Evolutionary conservation across 1,284 basidiomycete genomes (phyloP), one percentile per base, ranked within the genome.

Genomic region (Apiotrichum veenhuisii): DNA sequence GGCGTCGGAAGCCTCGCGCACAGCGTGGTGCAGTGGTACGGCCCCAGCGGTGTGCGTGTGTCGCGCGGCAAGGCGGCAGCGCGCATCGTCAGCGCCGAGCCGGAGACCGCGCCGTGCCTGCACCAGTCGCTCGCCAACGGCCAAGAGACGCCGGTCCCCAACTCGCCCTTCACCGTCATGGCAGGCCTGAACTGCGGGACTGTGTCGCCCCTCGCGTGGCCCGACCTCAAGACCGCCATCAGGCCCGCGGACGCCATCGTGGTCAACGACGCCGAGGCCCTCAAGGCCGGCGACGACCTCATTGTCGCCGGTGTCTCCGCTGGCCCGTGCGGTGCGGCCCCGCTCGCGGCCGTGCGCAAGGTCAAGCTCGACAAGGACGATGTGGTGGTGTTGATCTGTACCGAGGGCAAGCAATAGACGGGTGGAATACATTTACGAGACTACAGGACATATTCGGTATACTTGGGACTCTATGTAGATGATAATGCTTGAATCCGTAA

Each of bases 1-100:
- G 60, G 60, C 23, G 60, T 62, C 2, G 60, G 60, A 4, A 47
- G 42, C 5, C 54, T 62, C n/a, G 60, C 60, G 11, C 60, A 62
- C 49, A 48, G 57, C 33, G 52, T 62, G 8, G 57, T 53, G 26
- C 44, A 58, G 41, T 51, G 44, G 38, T 55, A 51, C 30, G 50
- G 50, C 15, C 44, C 43, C 14, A 25, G 23, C 17, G 47, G 34
- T 1, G 37, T 27, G 0, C 23, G 34, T 14, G 25, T 12, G 3
- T 11, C 37, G 1, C 37, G 18, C n/a, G 41, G 41, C 27, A 7
- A 15, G 1, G 18, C 34, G n/a, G n/a, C 40, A 3, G 46, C 54
- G 22, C 57, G 60, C 12, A 53, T 62, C 20, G 15, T 62, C 20
- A 40, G 38, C 15, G 60, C 60, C 10, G 60, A 62, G 41, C 60